Evolutionary conservation across 805 yeast genomes (phyloP).

Genomic region (Priceomyces carsonii): DNA sequence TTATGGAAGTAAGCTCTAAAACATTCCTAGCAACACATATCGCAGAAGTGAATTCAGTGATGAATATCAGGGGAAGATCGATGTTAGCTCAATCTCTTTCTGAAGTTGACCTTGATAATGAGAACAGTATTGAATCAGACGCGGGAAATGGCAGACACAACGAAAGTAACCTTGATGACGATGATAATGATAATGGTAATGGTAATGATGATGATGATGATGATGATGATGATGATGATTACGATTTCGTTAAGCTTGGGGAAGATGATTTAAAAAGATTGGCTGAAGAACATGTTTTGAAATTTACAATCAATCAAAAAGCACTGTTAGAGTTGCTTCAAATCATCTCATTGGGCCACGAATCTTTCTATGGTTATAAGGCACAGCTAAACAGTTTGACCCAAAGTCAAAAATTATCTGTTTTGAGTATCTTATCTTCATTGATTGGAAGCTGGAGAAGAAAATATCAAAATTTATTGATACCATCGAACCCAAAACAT

Average conservation of each 20-base stretch:
- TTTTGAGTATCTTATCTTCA: constrained; percentile 73
- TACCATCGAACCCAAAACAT: constrained; percentile 45
- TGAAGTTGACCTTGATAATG: constrained; percentile 58
- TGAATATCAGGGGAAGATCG: constrained; percentile 76
- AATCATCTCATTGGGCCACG: constrained; percentile 80
- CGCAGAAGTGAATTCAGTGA: constrained; percentile 79
- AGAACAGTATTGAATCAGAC: not conserved
- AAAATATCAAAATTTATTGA: constrained; percentile 57
- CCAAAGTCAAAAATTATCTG: constrained; percentile 67
- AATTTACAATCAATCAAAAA: constrained; percentile 61
- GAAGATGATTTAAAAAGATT: constrained; percentile 32
- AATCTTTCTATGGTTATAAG: constrained; percentile 71
- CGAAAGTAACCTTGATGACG: no score
- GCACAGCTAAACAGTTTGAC: constrained; percentile 52
- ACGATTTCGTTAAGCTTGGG: constrained; percentile 27
- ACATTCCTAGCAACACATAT: constrained; percentile 82
- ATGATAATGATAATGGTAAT: constrained; percentile 31
- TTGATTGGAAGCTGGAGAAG: constrained; percentile 77
- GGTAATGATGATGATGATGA: constrained; percentile 23
- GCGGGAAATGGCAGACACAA: no score
- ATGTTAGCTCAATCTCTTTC: constrained; percentile 73
- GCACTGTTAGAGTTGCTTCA: constrained; percentile 81
- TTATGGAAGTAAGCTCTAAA: constrained; percentile 70
- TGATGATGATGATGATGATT: constrained; percentile 25
- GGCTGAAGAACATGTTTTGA: constrained; percentile 34